These are phyloP conservation scores for Paradendryphiella salina DNA, from an alignment of 2,329 filamentous ascomycete species.

Conservation along the genomic window DNA sequence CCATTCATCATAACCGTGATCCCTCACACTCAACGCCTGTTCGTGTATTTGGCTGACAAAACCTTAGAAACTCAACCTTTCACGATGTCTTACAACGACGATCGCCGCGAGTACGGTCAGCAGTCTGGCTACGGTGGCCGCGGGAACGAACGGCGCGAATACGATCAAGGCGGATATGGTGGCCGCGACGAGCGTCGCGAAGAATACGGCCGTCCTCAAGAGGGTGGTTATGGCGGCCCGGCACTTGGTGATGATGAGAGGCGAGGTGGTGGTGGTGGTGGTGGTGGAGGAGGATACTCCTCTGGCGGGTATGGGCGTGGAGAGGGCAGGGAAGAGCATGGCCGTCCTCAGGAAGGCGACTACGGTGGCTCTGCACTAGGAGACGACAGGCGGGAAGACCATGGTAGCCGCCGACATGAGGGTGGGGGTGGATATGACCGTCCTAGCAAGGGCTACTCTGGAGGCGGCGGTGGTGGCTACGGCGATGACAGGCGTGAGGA, in stretches of 20 bases:
- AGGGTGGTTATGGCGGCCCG: conserved; percentile 18
- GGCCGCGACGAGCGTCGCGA: conserved; percentile 23
- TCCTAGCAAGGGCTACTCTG: conserved; percentile 3
- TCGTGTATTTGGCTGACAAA: neutral
- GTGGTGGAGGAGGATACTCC: conserved; percentile 4
- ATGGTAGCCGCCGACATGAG: conserved; percentile 8
- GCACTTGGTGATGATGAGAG: conserved; percentile 14
- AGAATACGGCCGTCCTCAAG: conserved; percentile 22
- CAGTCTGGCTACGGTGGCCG: conserved; percentile 19
- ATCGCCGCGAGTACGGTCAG: conserved; percentile 19
- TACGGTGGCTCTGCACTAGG: neutral
- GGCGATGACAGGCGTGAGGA: conserved; percentile 22
- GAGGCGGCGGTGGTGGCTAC: conserved; percentile 12
- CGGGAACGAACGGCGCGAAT: conserved; percentile 18
- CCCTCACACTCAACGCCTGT: neutral
- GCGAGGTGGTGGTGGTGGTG: neutral
- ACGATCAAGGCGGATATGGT: conserved; percentile 19
- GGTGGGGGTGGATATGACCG: conserved; percentile 4
- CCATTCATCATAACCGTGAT: neutral
- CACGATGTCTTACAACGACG: conserved; percentile 36
- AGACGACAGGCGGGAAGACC: too few species aligned
- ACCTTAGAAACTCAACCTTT: neutral
- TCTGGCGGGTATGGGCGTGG: conserved; percentile 9
- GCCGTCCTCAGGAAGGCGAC: conserved; percentile 10
- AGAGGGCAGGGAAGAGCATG: conserved; percentile 17